These are phyloP conservation scores for Crepidotus variabilis DNA, from an alignment of 768 basidiomycete genomes.

Conservation along the genomic window DNA sequence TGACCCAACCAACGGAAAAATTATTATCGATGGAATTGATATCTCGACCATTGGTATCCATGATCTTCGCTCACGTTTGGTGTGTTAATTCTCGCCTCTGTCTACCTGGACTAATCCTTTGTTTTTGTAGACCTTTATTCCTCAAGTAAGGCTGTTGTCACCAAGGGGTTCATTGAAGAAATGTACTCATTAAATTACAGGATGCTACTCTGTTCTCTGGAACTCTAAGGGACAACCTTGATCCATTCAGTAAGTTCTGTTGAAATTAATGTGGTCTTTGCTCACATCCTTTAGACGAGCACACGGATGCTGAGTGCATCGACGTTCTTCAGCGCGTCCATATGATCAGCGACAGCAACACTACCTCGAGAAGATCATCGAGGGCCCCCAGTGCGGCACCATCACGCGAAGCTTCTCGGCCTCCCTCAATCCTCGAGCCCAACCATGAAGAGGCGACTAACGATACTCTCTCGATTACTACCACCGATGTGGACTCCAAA, in stretches of 20 bases:
- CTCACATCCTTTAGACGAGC: slow-evolving; percentile 46
- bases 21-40: slow-evolving; percentile 85
- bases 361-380: slow-evolving; percentile 47
- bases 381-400: slow-evolving; percentile 42
- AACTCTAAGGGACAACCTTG: slow-evolving; percentile 69
- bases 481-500: slow-evolving; percentile 56
- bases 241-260: slow-evolving; percentile 55
- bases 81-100: slow-evolving; percentile 27
- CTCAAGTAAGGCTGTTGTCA: slow-evolving; percentile 37
- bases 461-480: slow-evolving; percentile 37
- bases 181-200: slow-evolving; percentile 17
- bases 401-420: slow-evolving; percentile 40
- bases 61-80: slow-evolving; percentile 74
- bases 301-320: slow-evolving; percentile 73
- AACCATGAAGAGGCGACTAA: too few relatives aligned
- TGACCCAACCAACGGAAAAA: slow-evolving; percentile 72
- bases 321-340: slow-evolving; percentile 83
- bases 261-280: background rate
- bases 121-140: slow-evolving; percentile 64
- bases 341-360: slow-evolving; percentile 53
- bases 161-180: background rate
- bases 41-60: slow-evolving; percentile 82
- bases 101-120: slow-evolving; percentile 1
- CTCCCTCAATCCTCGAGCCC: slow-evolving; percentile 35
- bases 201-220: slow-evolving; percentile 81